Conservation (phyloP, 2,329 filamentous ascomycete genomes). For the Sordariomycetes sp. region DNA sequence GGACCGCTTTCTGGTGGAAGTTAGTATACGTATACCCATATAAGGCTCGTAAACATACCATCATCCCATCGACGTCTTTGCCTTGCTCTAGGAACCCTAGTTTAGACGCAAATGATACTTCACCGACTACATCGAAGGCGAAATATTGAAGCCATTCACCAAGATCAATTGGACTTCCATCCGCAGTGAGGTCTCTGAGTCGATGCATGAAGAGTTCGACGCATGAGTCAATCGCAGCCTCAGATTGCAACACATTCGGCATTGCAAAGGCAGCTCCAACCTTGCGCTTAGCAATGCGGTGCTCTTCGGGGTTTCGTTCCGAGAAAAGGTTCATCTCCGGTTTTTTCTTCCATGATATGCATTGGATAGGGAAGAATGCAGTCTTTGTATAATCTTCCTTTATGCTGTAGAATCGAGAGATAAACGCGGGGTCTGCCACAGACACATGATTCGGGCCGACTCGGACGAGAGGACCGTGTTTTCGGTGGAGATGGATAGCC, state of each 20-base stretch:
- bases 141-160: conserved; percentile 5
- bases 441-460: conserved; percentile 15
- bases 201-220: not conserved
- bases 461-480: conserved; percentile 16
- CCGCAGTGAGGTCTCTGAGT: not conserved
- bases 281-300: conserved; percentile 7
- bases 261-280: not conserved
- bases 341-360: not conserved
- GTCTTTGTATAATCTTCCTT: conserved; percentile 11
- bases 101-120: conserved; percentile 18
- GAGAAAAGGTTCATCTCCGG: not conserved
- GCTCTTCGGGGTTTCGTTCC: conserved; percentile 8
- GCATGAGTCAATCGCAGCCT: not conserved
- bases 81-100: conserved; percentile 20
- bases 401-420: conserved; percentile 14
- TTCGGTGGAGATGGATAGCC: conserved; percentile 14
- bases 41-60: not conserved
- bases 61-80: not conserved
- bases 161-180: not conserved
- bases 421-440: conserved; percentile 12
- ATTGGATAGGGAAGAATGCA: not conserved
- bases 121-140: conserved; percentile 16
- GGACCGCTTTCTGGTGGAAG: not conserved
- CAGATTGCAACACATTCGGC: not conserved
- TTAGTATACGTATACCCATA: not conserved